These are phyloP conservation scores for Dictyostelium firmibasis DNA, from an alignment of 78 protist genomes.

Conservation along the genomic window DNA sequence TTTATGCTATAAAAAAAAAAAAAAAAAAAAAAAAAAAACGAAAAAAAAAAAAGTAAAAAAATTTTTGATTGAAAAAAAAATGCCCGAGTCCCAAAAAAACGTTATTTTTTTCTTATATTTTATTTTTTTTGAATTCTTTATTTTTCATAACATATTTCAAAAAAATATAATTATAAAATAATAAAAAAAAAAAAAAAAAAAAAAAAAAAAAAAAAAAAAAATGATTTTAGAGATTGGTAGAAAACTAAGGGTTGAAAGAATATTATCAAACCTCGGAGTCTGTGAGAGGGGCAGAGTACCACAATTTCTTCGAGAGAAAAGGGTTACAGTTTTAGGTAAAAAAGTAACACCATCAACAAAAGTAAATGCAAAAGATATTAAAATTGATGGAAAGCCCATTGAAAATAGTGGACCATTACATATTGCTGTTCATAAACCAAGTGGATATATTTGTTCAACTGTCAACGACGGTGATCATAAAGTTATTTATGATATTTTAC, in stretches of 20 bases:
- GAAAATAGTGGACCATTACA: constrained; percentile 18
- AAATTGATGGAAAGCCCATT: constrained; percentile 26
- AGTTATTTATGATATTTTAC: constrained; percentile 66
- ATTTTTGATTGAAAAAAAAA: neutral
- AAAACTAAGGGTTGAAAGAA: constrained; percentile 47
- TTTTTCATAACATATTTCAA: neutral
- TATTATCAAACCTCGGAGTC: constrained; percentile 52
- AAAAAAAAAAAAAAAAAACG: neutral
- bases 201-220: neutral
- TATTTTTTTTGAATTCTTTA: neutral
- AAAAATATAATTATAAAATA: neutral
- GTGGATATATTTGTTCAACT: constrained; percentile 65
- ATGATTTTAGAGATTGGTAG: neutral
- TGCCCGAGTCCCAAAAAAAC: neutral
- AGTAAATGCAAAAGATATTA: constrained; percentile 28
- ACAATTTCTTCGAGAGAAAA: neutral
- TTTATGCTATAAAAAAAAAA: neutral
- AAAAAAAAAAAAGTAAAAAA: constrained; percentile 5
- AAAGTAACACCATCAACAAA: constrained; percentile 1
- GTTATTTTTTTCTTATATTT: neutral
- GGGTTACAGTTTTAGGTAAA: constrained; percentile 45
- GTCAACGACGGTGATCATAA: constrained; percentile 55
- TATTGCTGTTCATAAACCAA: constrained; percentile 79
- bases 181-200: neutral
- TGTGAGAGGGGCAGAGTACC: constrained; percentile 38